A percentile compares a stretch with the other conserved stretches of the same genome.
These are phyloP conservation scores for Petrea volubilis DNA, from an alignment of 257 asterid species.

Conservation along the genomic window DNA sequence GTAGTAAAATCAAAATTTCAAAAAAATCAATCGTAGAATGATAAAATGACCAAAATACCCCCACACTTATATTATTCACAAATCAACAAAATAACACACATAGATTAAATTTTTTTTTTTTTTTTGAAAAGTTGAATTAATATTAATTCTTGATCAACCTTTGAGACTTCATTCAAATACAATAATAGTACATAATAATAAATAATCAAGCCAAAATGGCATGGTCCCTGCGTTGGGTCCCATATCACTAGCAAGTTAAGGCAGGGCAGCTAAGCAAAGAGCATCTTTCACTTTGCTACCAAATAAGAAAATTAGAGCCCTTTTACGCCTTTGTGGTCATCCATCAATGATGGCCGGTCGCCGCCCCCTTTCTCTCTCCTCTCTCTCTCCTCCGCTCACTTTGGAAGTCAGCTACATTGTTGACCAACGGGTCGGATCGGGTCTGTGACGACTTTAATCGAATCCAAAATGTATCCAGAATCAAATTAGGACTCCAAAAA, in stretches of 20 bases:
- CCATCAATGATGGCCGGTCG: slow-evolving; percentile 40
- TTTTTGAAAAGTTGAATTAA: not conserved
- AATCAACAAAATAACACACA: not conserved
- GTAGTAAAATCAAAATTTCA: too few relatives aligned
- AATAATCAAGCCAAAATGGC: not conserved
- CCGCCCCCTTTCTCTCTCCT: slow-evolving; percentile 26
- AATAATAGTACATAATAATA: not conserved
- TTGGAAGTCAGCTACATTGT: slow-evolving; percentile 24
- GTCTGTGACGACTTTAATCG: too few relatives aligned
- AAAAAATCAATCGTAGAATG: too few relatives aligned
- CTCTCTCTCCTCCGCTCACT: not conserved
- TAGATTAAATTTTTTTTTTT: too few relatives aligned
- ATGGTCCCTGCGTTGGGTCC: slow-evolving; percentile 26
- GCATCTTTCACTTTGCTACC: slow-evolving; percentile 26
- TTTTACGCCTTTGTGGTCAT: slow-evolving; percentile 23
- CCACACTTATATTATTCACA: not conserved
- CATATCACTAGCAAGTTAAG: slow-evolving; percentile 6
- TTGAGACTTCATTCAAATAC: not conserved
- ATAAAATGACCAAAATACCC: too few relatives aligned
- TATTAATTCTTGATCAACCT: not conserved
- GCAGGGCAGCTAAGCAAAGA: slow-evolving; percentile 27
- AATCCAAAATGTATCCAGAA: too few relatives aligned
- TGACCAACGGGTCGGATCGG: too few relatives aligned
- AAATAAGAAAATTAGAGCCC: not conserved
- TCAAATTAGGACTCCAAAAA: too few relatives aligned